A percentile compares a stretch with the other conserved stretches of the same genome.
These are phyloP conservation scores for Heterobasidion irregulare DNA, from an alignment of 1,284 basidiomycete genomes.

Conservation along the genomic window DNA sequence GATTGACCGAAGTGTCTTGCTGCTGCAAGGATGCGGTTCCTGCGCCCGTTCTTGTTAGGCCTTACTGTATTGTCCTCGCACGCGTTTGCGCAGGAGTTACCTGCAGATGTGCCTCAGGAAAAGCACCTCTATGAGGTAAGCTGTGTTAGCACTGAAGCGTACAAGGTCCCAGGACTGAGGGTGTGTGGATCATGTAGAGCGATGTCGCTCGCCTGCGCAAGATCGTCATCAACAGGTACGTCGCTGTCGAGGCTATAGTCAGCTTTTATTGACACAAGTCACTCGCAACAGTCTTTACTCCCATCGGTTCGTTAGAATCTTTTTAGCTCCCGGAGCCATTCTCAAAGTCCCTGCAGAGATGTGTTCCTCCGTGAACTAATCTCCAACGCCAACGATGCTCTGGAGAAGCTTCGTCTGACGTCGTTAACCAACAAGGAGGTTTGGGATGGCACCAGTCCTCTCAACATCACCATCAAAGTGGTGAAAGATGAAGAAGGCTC, in stretches of 20 bases:
- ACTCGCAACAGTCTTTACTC: constrained; percentile 58
- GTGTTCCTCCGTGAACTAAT: constrained; percentile 91
- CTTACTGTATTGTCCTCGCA: constrained; percentile 37
- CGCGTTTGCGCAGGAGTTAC: constrained; percentile 45
- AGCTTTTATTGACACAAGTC: background rate
- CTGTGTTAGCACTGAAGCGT: background rate
- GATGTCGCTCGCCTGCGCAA: constrained; percentile 87
- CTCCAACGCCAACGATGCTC: constrained; percentile 91
- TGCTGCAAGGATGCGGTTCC: constrained; percentile 49
- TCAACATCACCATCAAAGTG: constrained; percentile 86
- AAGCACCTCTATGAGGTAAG: constrained; percentile 77
- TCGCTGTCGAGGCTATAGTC: background rate
- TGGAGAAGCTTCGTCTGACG: constrained; percentile 86
- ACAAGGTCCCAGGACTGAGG: background rate
- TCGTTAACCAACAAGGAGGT: constrained; percentile 73
- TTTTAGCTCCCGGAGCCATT: background rate
- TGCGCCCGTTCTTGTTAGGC: constrained; percentile 42
- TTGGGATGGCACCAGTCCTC: constrained; percentile 58
- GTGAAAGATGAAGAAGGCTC: constrained; percentile 57
- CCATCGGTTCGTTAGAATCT: constrained; percentile 39
- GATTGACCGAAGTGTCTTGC: background rate
- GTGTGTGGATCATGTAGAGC: constrained; percentile 42
- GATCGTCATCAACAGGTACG: constrained; percentile 84
- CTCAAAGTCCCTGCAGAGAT: constrained; percentile 43
- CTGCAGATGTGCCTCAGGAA: constrained; percentile 33